Conservation (phyloP, 371 early-diverging fungal genomes). For the Mortierella sp. region DNA sequence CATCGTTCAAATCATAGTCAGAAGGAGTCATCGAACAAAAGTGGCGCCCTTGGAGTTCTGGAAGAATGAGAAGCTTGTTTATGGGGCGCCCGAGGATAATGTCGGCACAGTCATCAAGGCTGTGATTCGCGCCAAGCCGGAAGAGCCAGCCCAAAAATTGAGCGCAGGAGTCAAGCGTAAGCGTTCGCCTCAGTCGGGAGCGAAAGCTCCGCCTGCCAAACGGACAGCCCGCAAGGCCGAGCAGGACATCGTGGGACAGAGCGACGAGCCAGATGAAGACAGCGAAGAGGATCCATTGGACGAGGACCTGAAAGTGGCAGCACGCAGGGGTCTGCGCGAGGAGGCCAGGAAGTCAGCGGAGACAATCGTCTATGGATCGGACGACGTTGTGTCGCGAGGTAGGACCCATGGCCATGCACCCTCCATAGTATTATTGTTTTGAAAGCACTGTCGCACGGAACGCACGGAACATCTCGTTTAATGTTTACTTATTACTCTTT, state of each 20-base stretch:
- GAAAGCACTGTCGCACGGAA: neutral
- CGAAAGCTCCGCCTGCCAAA: neutral
- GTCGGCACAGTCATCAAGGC: conserved; percentile 28
- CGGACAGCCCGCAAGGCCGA: neutral
- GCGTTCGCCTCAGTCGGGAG: neutral
- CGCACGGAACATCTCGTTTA: conserved; percentile 3
- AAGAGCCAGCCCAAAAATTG: neutral
- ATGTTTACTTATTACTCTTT: neutral
- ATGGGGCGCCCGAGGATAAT: conserved; percentile 7
- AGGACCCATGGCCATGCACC: neutral
- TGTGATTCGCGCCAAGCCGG: conserved; percentile 30
- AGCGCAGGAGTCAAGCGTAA: conserved; percentile 12
- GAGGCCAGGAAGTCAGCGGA: conserved; percentile 21
- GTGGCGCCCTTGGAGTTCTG: conserved; percentile 47
- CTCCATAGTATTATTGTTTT: neutral
- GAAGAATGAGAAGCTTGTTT: conserved; percentile 45
- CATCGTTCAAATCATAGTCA: conserved; percentile 23
- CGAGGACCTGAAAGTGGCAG: conserved; percentile 1
- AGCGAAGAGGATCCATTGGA: conserved; percentile 5
- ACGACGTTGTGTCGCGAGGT: conserved; percentile 23
- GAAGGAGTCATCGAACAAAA: conserved; percentile 39
- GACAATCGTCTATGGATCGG: conserved; percentile 16
- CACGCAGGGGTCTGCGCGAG: conserved; percentile 10
- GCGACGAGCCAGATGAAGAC: neutral
- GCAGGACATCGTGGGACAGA: neutral